Base-by-base conservation (phyloP, 345 rosid species). In the Salix dunnii region DNA sequence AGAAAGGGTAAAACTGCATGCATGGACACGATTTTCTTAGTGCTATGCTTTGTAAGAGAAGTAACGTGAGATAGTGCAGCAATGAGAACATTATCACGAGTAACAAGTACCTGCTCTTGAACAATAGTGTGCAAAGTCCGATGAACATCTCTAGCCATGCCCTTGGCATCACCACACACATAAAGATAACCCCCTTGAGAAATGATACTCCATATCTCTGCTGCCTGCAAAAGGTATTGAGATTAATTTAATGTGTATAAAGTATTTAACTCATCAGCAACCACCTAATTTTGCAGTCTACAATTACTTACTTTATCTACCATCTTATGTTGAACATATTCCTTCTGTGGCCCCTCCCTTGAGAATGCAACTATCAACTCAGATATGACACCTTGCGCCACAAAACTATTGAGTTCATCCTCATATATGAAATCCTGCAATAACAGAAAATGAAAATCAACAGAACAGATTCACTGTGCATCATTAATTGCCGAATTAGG, bases 81-180 rank as follows among this genome's bases (percentile, higher is more conserved):
- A 42, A 42, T 2, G 14, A 42, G 46, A 42, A 0, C 14, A 42
- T 42, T 42, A 40, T 9, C 46, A 2, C 46, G 13, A 42, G 46
- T 5, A 18, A 49, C n/a, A 33, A 43, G 46, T 72, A 81, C 84
- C 84, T 81, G 80, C 72, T 81, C 80, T 74, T 81, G 84, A 40
- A 68, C 80, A 76, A 81, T 81, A 43, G 77, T 73, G 68, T 77
- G 84, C 75, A 81, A 73, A 62, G 78, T 77, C 67, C 80, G 75
- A 63, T 81, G 84, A 73, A 81, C 84, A 81, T 81, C 84, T 68
- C 77, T 77, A 5, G 80, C 84, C 84, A 81, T 81, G 21, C 84
- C 80, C 80, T 77, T 81, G 74, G 84, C 80, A 81, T 81, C 84
- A 76, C 80, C 84, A 68, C 84, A 81, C 8, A 81, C 84, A 69